These are phyloP conservation scores for Fusarium falciforme DNA, from an alignment of 2,329 filamentous ascomycete genomes.

Conservation along the genomic window DNA sequence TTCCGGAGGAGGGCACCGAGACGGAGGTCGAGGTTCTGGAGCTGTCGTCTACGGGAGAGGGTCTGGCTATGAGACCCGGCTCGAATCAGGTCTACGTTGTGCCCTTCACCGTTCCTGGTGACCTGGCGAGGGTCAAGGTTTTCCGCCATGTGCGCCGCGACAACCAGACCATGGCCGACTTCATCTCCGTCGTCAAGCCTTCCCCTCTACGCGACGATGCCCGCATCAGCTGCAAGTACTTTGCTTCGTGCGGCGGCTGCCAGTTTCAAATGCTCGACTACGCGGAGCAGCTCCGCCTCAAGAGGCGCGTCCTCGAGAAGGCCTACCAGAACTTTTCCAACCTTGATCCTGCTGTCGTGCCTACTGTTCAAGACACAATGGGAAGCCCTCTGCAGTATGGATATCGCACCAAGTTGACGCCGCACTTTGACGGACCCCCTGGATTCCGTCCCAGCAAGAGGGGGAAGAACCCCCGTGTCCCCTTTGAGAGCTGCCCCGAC, in stretches of 20 bases:
- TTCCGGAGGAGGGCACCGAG: slow-evolving; percentile 78
- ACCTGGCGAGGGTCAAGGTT: slow-evolving; percentile 81
- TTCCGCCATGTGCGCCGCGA: slow-evolving; percentile 75
- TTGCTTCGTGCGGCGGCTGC: slow-evolving; percentile 87
- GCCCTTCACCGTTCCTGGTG: slow-evolving; percentile 89
- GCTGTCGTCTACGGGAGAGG: slow-evolving; percentile 92
- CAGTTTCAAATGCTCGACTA: slow-evolving; percentile 99
- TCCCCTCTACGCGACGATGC: slow-evolving; percentile 81
- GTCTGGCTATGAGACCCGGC: slow-evolving; percentile 78
- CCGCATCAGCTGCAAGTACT: slow-evolving; percentile 86
- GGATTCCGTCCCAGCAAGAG: slow-evolving; percentile 61
- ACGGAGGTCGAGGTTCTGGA: slow-evolving; percentile 84
- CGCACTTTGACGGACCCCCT: slow-evolving; percentile 88
- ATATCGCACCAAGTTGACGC: slow-evolving; percentile 96
- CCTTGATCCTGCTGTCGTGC: slow-evolving; percentile 79
- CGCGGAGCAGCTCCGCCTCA: slow-evolving; percentile 84
- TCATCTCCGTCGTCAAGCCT: slow-evolving; percentile 79
- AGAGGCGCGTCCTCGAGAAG: slow-evolving; percentile 87
- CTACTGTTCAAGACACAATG: slow-evolving; percentile 84
- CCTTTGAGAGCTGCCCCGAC: slow-evolving; percentile 74
- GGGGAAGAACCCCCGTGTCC: slow-evolving; percentile 58
- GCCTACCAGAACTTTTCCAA: slow-evolving; percentile 93
- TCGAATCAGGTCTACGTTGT: slow-evolving; percentile 81
- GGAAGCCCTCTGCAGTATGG: slow-evolving; percentile 90
- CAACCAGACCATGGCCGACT: slow-evolving; percentile 82